Conservation (phyloP, 768 basidiomycete genomes). For the Paxillus rubicundulus region DNA sequence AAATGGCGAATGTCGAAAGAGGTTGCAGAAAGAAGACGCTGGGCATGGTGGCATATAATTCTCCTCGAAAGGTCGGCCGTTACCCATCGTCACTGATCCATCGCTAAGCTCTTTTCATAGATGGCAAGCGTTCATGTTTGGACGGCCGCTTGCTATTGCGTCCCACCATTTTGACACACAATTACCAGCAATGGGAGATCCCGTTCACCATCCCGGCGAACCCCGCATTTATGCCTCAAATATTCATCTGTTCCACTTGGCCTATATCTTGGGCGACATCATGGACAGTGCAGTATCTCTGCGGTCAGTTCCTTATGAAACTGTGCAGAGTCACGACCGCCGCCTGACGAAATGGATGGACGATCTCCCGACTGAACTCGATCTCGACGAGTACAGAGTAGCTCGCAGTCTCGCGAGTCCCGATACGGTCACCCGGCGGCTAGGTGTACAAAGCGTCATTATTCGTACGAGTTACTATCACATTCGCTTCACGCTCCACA, state of each 20-base stretch:
- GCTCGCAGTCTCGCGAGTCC: conserved; percentile 69
- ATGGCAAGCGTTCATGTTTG: conserved; percentile 89
- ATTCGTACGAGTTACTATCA: conserved; percentile 76
- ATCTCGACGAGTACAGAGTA: conserved; percentile 73
- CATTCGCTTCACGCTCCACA: conserved; percentile 81
- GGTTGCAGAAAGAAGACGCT: conserved; percentile 72
- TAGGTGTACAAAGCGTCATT: conserved; percentile 80
- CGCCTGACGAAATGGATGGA: conserved; percentile 75
- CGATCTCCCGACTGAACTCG: conserved; percentile 67
- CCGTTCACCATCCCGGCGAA: conserved; percentile 38
- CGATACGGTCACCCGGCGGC: conserved; percentile 54
- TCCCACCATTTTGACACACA: conserved; percentile 84
- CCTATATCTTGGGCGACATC: conserved; percentile 78
- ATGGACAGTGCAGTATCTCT: conserved; percentile 83
- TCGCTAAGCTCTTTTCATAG: conserved; percentile 35
- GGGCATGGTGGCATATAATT: conserved; percentile 92
- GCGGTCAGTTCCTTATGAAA: conserved; percentile 75
- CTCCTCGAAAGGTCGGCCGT: conserved; percentile 68
- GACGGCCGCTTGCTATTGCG: conserved; percentile 69
- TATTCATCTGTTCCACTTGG: conserved; percentile 72
- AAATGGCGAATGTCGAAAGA: conserved; percentile 70
- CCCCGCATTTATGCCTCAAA: conserved; percentile 75
- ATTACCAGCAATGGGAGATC: conserved; percentile 65
- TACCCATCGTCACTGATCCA: conserved; percentile 2
- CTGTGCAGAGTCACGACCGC: conserved; percentile 68